Percentiles rank a stretch among this genome's conserved stretches.
Evolutionary conservation across 2,329 filamentous ascomycete species (phyloP).

Genomic region (Talaromyces sp.): DNA sequence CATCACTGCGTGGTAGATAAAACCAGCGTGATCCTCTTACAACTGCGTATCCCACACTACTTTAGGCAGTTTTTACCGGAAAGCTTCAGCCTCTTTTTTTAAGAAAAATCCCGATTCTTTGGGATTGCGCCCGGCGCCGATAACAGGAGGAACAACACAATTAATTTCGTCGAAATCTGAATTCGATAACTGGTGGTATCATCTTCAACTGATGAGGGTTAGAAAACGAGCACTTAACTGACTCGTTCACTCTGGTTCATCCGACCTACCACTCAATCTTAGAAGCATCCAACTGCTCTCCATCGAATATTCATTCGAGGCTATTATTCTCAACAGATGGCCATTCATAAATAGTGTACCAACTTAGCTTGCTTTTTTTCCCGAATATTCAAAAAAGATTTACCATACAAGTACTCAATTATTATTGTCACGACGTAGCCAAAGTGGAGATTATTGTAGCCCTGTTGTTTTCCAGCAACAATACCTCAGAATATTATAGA

Average conservation of each 20-base stretch:
- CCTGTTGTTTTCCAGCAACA: neutral
- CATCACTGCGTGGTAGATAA: constrained; percentile 79
- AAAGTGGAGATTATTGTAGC: neutral
- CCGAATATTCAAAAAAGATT: neutral
- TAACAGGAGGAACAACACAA: neutral
- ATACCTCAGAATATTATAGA: neutral
- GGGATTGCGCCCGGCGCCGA: neutral
- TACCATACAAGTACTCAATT: neutral
- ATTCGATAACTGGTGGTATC: constrained; percentile 4
- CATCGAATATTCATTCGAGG: constrained; percentile 17
- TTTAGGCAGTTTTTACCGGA: neutral
- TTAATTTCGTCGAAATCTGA: constrained; percentile 2
- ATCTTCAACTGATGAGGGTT: constrained; percentile 29
- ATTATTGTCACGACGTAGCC: neutral
- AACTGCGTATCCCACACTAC: neutral
- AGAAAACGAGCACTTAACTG: constrained; percentile 37
- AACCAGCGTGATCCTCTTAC: neutral
- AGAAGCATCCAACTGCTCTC: constrained; percentile 43
- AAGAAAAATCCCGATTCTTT: neutral
- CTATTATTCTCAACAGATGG: neutral
- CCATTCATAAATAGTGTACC: neutral
- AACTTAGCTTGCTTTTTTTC: no score
- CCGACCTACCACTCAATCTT: constrained; percentile 25
- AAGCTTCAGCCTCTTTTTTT: neutral
- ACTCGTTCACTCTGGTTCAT: constrained; percentile 32